Evolutionary conservation across 805 yeast species (phyloP).

Genomic region (Lipomyces anomalus): DNA sequence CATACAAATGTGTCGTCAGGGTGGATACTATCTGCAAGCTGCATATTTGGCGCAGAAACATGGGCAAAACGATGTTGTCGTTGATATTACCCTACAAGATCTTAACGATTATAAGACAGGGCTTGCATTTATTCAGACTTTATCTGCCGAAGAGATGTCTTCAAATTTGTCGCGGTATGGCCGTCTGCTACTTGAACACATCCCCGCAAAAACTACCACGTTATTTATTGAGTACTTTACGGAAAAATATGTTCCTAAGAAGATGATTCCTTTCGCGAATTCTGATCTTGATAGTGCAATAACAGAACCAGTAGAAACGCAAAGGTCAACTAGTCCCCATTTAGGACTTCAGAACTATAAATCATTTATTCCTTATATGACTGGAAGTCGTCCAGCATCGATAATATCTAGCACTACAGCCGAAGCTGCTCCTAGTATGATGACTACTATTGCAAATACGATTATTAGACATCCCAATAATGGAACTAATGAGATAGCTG

Average conservation of each 20-base stretch:
- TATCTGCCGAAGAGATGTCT: constrained; percentile 70
- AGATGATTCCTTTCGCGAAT: constrained; percentile 3
- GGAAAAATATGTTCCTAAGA: constrained; percentile 59
- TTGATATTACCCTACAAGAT: constrained; percentile 66
- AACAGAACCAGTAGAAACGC: constrained; percentile 1
- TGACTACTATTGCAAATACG: constrained; percentile 12
- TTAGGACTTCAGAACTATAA: constrained; percentile 9
- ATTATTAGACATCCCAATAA: no score
- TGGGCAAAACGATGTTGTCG: constrained; percentile 68
- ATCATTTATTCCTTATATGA: constrained; percentile 16
- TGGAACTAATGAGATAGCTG: constrained; percentile 7
- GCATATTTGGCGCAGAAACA: constrained; percentile 62
- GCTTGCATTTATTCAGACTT: constrained; percentile 57
- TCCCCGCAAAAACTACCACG: constrained; percentile 78
- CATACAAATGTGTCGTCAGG: constrained; percentile 64
- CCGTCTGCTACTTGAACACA: constrained; percentile 53
- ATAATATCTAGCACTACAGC: constrained; percentile 9
- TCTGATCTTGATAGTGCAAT: background rate
- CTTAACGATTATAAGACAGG: constrained; percentile 55
- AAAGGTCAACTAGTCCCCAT: constrained; percentile 10
- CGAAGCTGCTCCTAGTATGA: constrained; percentile 12
- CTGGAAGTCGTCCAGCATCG: constrained; percentile 16
- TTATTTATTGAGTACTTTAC: constrained; percentile 82
- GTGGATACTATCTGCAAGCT: constrained; percentile 61
- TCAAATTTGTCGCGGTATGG: constrained; percentile 65